These are phyloP conservation scores for Rutstroemia sp. DNA, from an alignment of 2,329 filamentous ascomycete genomes.

Conservation along the genomic window DNA sequence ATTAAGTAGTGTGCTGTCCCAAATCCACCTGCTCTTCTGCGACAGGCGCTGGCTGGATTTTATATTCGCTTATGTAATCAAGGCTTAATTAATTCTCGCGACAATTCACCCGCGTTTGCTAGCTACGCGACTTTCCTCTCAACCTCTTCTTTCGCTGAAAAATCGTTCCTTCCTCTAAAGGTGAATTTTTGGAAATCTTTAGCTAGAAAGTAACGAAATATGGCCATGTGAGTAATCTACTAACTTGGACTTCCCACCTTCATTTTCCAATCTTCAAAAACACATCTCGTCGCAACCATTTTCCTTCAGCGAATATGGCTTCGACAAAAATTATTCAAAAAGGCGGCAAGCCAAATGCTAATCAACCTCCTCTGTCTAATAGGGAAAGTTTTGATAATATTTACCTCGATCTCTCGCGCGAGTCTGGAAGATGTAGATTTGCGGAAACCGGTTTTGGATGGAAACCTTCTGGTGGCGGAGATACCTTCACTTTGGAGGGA, in stretches of 20 bases:
- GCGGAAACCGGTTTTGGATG: conserved; percentile 92
- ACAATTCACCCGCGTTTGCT: no score
- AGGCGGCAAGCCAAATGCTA: no score
- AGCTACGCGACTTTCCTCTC: neutral
- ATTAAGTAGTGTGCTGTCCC: no score
- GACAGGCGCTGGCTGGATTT: no score
- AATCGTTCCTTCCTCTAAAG: neutral
- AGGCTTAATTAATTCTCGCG: neutral
- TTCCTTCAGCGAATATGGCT: no score
- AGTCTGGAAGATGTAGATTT: conserved; percentile 87
- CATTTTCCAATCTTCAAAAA: no score
- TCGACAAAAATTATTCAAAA: no score
- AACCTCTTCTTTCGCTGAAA: neutral
- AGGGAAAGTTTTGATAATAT: conserved; percentile 96
- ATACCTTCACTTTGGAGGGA: conserved; percentile 89
- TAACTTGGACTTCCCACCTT: no score
- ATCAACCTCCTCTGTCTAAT: neutral
- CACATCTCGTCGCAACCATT: no score
- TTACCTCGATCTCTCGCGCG: conserved; percentile 89
- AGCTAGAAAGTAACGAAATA: neutral
- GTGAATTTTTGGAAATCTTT: no score
- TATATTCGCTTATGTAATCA: no score
- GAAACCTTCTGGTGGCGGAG: conserved; percentile 81
- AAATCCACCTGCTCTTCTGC: no score
- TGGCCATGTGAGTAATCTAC: conserved; percentile 6